Percentiles rank a stretch among this genome's conserved stretches.
Conservation (phyloP, 2,329 filamentous ascomycete species). For the Fusarium devonianum region DNA sequence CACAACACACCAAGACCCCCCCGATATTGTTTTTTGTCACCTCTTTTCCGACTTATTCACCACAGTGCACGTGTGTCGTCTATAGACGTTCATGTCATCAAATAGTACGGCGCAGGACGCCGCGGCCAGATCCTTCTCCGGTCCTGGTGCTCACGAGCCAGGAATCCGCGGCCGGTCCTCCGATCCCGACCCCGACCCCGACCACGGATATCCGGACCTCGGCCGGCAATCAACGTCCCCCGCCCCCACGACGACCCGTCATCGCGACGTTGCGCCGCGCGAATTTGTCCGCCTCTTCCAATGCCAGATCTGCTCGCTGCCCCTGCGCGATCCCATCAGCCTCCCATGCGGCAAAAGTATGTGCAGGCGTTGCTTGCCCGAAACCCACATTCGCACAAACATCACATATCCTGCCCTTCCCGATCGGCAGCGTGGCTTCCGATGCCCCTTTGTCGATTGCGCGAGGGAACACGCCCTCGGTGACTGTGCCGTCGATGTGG, state of each 20-base stretch:
- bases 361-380: slow-evolving; percentile 77
- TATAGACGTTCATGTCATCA: slow-evolving; percentile 34
- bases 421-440: slow-evolving; percentile 72
- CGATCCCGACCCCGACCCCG: slow-evolving; percentile 3
- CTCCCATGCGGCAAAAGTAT: slow-evolving; percentile 83
- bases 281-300: slow-evolving; percentile 73
- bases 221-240: slow-evolving; percentile 16
- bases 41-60: no score
- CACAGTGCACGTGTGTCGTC: slow-evolving; percentile 2
- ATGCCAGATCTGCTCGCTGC: slow-evolving; percentile 75
- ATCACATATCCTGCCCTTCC: slow-evolving; percentile 80
- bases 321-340: slow-evolving; percentile 72
- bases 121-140: slow-evolving; percentile 20
- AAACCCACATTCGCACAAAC: slow-evolving; percentile 67
- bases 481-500: slow-evolving; percentile 81
- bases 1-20: not conserved
- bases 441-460: slow-evolving; percentile 75
- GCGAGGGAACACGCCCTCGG: slow-evolving; percentile 74
- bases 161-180: slow-evolving; percentile 7
- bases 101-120: slow-evolving; percentile 20
- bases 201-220: slow-evolving; percentile 13
- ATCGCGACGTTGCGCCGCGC: slow-evolving; percentile 37
- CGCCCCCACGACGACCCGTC: not conserved
- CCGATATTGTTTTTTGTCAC: no score
- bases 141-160: slow-evolving; percentile 18